These are phyloP conservation scores for Tricholoma terreum DNA, from an alignment of 768 basidiomycete genomes.

Conservation along the genomic window DNA sequence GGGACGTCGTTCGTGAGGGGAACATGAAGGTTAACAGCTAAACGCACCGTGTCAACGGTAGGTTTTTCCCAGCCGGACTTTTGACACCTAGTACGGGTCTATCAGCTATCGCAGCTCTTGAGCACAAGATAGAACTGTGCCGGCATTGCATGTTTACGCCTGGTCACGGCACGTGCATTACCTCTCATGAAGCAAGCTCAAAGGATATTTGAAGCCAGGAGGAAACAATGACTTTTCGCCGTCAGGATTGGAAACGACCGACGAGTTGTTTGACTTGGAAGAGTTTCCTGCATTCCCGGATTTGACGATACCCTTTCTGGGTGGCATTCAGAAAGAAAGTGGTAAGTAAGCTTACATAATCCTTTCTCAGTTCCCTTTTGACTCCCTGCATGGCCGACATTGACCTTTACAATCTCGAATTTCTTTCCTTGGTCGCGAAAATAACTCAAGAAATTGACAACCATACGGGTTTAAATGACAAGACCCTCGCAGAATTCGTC, in stretches of 20 bases:
- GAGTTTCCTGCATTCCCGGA: constrained; percentile 91
- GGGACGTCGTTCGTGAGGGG: constrained; percentile 9
- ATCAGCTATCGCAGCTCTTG: background rate
- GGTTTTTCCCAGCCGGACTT: constrained; percentile 90
- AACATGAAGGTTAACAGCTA: constrained; percentile 7
- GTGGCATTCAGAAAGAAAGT: constrained; percentile 46
- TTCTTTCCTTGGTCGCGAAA: constrained; percentile 86
- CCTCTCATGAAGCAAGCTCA: constrained; percentile 79
- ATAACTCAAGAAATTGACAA: constrained; percentile 94
- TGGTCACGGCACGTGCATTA: constrained; percentile 22
- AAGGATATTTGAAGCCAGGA: constrained; percentile 79
- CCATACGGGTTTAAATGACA: constrained; percentile 81
- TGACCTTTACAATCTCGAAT: constrained; percentile 91
- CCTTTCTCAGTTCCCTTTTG: background rate
- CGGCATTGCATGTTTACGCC: background rate
- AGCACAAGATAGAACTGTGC: background rate
- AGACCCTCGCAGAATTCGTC: constrained; percentile 92
- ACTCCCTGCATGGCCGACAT: constrained; percentile 51
- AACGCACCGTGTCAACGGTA: constrained; percentile 65
- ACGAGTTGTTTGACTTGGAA: constrained; percentile 46
- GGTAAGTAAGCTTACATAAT: background rate
- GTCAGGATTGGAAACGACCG: constrained; percentile 20
- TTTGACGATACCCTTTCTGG: constrained; percentile 75
- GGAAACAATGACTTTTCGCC: constrained; percentile 71
- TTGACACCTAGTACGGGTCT: constrained; percentile 58